Percentiles rank a stretch among this genome's conserved stretches.
Conservation (phyloP, 2,329 filamentous ascomycete species). For the Didymella lethalis region DNA sequence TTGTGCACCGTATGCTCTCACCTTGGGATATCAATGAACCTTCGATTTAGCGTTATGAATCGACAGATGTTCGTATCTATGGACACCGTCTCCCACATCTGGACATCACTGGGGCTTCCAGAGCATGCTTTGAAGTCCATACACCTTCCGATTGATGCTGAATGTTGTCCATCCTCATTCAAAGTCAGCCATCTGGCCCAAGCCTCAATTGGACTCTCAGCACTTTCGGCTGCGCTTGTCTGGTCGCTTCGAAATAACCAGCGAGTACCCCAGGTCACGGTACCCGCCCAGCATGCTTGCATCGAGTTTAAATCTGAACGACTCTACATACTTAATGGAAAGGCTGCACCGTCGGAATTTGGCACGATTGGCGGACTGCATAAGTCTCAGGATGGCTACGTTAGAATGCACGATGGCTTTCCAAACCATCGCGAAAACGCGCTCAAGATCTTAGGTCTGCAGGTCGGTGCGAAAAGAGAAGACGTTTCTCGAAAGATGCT, state of each 20-base stretch:
- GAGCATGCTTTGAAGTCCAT: conserved; percentile 33
- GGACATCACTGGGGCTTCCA: conserved; percentile 39
- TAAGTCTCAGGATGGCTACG: conserved; percentile 59
- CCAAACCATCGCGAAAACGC: conserved; percentile 59
- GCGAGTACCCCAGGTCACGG: conserved; percentile 50
- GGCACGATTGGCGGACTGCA: conserved; percentile 62
- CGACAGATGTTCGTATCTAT: conserved; percentile 33
- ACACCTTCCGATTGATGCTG: conserved; percentile 28
- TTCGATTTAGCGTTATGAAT: conserved; percentile 20
- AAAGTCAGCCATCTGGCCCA: conserved; percentile 64
- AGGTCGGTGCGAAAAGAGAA: conserved; percentile 42
- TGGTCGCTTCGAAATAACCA: conserved; percentile 47
- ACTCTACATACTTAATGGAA: conserved; percentile 56
- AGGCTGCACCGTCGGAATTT: conserved; percentile 47
- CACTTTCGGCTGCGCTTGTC: conserved; percentile 59
- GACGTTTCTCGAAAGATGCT: conserved; percentile 52
- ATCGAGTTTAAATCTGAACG: conserved; percentile 64
- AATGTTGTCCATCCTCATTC: conserved; percentile 60
- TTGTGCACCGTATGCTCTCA: neutral
- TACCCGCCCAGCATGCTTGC: conserved; percentile 57
- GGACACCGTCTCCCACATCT: conserved; percentile 44
- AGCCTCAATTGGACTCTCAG: conserved; percentile 60
- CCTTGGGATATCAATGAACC: neutral
- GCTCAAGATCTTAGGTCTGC: conserved; percentile 55
- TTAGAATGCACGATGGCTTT: conserved; percentile 65